Evolutionary conservation across 2,329 filamentous ascomycete genomes (phyloP), one percentile per base, ranked within the genome.

Genomic region (Scytalidium lignicola): DNA sequence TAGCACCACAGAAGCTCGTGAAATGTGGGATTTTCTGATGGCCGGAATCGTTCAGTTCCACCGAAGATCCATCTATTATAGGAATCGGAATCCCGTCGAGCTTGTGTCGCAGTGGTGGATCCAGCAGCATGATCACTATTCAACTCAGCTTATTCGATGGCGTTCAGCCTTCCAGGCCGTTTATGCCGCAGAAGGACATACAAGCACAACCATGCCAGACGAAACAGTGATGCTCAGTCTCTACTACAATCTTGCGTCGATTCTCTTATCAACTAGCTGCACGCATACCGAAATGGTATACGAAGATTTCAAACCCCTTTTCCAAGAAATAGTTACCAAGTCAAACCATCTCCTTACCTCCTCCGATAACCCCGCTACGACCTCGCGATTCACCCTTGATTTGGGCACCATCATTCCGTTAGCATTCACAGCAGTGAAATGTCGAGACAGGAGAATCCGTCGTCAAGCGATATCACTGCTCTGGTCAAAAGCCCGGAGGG

Each of bases 351-450:
- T 64, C 10, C 58, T 63, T 26, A 55, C 58, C 9, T 55, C 51
- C 42, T 55, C 58, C 22, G 60, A 63, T 26, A 60, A 63, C 48
- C 59, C 60, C 19, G 57, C 52, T 26, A 63, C 59, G 21, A 58
- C 59, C n/a, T 60, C 58, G 13, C 54, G 60, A 10, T 64, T 60
- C 44, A 63, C 61, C 9, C 55, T 63, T 20, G 62, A 64, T 19
- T 61, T 63, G 55, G 62, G 62, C 39, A 64, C 61, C 3, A 62
- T 64, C n/a, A 55, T 63, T 17, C 62, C 62, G 2, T 50, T 64
- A 7, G 53, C 57, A 17, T 58, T 62, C 39, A 63, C 62, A 9
- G 61, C 61, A 26, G 58, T 59, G 9, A 64, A 63, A 53, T 64
- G 62, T 39, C 57, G 62, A 37, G 58, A 63, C 41, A 46, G 58